A percentile compares a stretch with the other conserved stretches of the same genome.
These are phyloP conservation scores for Amanita molliuscula DNA, from an alignment of 768 basidiomycete species.

Conservation along the genomic window DNA sequence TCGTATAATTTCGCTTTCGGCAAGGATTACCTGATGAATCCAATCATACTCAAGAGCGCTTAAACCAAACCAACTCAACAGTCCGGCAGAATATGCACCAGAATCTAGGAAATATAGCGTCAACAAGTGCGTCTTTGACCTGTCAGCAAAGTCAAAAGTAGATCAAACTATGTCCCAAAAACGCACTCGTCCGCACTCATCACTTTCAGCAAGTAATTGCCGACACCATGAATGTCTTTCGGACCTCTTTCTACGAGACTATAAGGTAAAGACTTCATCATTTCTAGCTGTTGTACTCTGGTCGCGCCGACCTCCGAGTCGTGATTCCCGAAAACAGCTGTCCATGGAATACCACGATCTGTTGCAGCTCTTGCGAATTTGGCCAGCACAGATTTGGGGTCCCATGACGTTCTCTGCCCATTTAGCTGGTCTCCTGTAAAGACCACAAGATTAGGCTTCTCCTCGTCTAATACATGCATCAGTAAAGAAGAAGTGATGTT, in stretches of 20 bases:
- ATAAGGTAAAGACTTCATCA: slow-evolving; percentile 78
- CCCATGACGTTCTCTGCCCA: slow-evolving; percentile 86
- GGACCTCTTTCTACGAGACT: slow-evolving; percentile 77
- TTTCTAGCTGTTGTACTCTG: slow-evolving; percentile 54
- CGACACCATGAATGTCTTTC: slow-evolving; percentile 75
- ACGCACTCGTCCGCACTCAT: slow-evolving; percentile 77
- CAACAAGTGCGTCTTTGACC: slow-evolving; percentile 80
- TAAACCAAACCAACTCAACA: slow-evolving; percentile 51
- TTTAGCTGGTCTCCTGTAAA: slow-evolving; percentile 93
- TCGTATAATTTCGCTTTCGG: neutral
- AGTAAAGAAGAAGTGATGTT: slow-evolving; percentile 71
- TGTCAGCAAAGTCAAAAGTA: slow-evolving; percentile 16
- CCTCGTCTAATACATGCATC: slow-evolving; percentile 56
- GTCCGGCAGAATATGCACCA: slow-evolving; percentile 59
- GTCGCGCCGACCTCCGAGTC: slow-evolving; percentile 64
- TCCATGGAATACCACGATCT: slow-evolving; percentile 76
- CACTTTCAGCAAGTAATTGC: slow-evolving; percentile 86
- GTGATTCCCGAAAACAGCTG: slow-evolving; percentile 91
- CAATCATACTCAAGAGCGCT: slow-evolving; percentile 78
- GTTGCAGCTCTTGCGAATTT: slow-evolving; percentile 80
- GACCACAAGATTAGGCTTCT: slow-evolving; percentile 86
- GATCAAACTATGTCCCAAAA: neutral
- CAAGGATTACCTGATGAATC: slow-evolving; percentile 49
- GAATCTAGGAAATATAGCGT: slow-evolving; percentile 91
- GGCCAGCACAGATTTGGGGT: slow-evolving; percentile 75